These are phyloP conservation scores for Candida awuae DNA, from an alignment of 805 yeast genomes.

Conservation along the genomic window DNA sequence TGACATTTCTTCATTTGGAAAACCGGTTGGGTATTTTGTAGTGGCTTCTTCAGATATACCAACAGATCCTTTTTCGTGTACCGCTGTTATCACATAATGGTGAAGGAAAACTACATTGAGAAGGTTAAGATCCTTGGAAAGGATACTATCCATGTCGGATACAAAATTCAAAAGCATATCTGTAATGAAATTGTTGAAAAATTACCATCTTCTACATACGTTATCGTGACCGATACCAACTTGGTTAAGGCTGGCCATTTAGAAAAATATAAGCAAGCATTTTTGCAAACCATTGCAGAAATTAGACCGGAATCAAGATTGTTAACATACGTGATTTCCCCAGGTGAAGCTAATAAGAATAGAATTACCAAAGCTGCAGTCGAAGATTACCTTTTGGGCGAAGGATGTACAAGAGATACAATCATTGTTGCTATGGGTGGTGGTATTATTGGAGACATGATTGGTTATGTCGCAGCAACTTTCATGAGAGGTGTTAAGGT, in stretches of 20 bases:
- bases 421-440: conserved; percentile 94
- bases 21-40: too few relatives aligned
- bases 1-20: too few relatives aligned
- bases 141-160: conserved; percentile 86
- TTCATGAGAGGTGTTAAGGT: conserved; percentile 97
- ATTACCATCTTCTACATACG: conserved; percentile 83
- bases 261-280: conserved; percentile 35
- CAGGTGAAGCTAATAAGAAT: conserved; percentile 88
- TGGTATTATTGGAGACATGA: conserved; percentile 98
- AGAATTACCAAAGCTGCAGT: conserved; percentile 86
- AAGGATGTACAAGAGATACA: conserved; percentile 95
- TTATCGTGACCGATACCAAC: conserved; percentile 80
- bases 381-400: conserved; percentile 73
- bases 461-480: conserved; percentile 98
- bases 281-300: conserved; percentile 31
- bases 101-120: conserved; percentile 21
- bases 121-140: conserved; percentile 74
- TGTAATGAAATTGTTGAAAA: conserved; percentile 54
- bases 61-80: too few relatives aligned
- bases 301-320: conserved; percentile 54
- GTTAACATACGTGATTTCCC: conserved; percentile 67
- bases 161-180: conserved; percentile 65
- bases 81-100: conserved; percentile 9
- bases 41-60: too few relatives aligned
- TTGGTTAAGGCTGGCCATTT: conserved; percentile 60